Percentiles rank a stretch among this genome's conserved stretches.
These are phyloP conservation scores for Auriscalpium microsporum DNA, from an alignment of 768 basidiomycete species.

Conservation along the genomic window DNA sequence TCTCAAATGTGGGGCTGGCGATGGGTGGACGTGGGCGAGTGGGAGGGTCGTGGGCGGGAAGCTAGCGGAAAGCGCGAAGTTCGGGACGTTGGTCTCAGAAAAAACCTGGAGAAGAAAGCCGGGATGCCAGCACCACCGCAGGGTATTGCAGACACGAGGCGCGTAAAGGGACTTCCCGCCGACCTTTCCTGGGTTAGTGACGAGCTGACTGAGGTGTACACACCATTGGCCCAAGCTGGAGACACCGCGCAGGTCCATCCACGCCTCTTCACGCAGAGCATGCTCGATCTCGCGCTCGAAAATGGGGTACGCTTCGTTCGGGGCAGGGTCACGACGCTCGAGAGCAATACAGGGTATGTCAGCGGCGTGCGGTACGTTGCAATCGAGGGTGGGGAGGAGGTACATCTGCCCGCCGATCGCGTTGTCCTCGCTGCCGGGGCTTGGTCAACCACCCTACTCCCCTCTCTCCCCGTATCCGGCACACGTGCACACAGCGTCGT, in stretches of 20 bases:
- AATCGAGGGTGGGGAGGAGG: slow-evolving; percentile 16
- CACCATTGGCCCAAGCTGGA: slow-evolving; percentile 45
- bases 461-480: slow-evolving; percentile 47
- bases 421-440: slow-evolving; percentile 80
- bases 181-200: slow-evolving; percentile 29
- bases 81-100: slow-evolving; percentile 26
- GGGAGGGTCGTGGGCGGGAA: slow-evolving; percentile 50
- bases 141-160: neutral
- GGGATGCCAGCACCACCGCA: slow-evolving; percentile 22
- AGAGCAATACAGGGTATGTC: slow-evolving; percentile 34
- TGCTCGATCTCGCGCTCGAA: slow-evolving; percentile 56
- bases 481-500: slow-evolving; percentile 70
- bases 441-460: slow-evolving; percentile 64
- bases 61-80: slow-evolving; percentile 17
- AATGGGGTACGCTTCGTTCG: slow-evolving; percentile 41
- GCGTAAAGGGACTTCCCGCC: slow-evolving; percentile 20
- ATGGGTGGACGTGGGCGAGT: slow-evolving; percentile 61
- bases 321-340: slow-evolving; percentile 39
- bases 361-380: slow-evolving; percentile 38
- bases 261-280: slow-evolving; percentile 61
- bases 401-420: slow-evolving; percentile 49
- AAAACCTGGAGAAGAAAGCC: slow-evolving; percentile 48
- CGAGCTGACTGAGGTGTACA: slow-evolving; percentile 53
- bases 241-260: slow-evolving; percentile 76
- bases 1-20: slow-evolving; percentile 77